A percentile compares a stretch with the other conserved stretches of the same genome.
These are phyloP conservation scores for Cymbidium sinense DNA, from an alignment of 106 monocot genomes.

Conservation along the genomic window DNA sequence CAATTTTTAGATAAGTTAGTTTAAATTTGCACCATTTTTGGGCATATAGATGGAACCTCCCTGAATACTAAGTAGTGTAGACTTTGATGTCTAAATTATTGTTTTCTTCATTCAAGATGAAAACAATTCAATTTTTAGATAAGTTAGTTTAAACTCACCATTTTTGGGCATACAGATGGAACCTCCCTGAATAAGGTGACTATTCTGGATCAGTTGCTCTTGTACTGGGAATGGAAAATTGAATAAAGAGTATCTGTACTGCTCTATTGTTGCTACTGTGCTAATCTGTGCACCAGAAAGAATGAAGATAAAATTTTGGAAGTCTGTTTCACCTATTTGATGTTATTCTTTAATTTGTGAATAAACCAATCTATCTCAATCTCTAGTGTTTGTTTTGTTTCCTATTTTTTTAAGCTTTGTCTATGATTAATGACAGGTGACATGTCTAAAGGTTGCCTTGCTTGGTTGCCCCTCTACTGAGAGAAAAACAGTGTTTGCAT, in stretches of 20 bases:
- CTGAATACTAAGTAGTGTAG: neutral
- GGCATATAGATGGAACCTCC: neutral
- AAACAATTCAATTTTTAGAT: neutral
- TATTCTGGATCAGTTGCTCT: neutral
- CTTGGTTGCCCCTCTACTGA: conserved; percentile 67
- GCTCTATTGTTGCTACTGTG: neutral
- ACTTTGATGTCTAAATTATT: too few relatives aligned
- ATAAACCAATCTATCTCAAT: neutral
- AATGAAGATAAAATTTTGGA: neutral
- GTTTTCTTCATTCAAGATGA: neutral
- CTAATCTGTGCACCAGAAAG: neutral
- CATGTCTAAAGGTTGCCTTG: conserved; percentile 60
- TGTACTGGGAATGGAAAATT: neutral
- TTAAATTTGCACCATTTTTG: neutral
- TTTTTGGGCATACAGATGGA: neutral
- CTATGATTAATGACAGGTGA: conserved; percentile 39
- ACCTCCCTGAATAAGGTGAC: neutral
- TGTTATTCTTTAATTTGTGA: neutral
- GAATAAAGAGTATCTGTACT: neutral
- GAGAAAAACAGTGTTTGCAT: conserved; percentile 58
- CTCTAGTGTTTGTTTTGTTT: neutral
- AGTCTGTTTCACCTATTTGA: neutral
- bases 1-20: neutral
- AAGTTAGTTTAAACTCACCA: neutral
- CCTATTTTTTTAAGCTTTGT: neutral